phyloP scores from a whole-genome alignment of 192 early-diverging fungal species.

The Coemansia brasiliensis region DNA sequence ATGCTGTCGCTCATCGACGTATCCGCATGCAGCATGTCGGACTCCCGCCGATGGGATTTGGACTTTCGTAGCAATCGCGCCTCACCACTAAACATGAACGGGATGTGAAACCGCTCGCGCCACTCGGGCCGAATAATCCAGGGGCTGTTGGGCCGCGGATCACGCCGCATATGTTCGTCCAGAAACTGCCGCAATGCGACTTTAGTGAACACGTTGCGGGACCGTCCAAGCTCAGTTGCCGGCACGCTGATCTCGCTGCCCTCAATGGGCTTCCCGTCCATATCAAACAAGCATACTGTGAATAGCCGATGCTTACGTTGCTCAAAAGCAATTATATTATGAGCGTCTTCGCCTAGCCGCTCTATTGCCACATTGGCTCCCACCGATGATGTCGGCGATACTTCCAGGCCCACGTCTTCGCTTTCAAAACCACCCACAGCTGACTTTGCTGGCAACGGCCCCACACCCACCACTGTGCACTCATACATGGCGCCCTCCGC shows the following conservation, averaged over 20 bases:
- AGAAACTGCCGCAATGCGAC: slow-evolving; percentile 49
- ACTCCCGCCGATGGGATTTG: neutral
- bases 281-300: slow-evolving; percentile 39
- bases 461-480: slow-evolving; percentile 33
- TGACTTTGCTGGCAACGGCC: slow-evolving; percentile 18
- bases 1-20: neutral
- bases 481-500: slow-evolving; percentile 48
- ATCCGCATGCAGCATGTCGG: neutral
- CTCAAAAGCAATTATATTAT: slow-evolving; percentile 25
- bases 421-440: slow-evolving; percentile 2
- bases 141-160: slow-evolving; percentile 32
- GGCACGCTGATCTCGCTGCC: slow-evolving; percentile 47
- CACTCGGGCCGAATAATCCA: slow-evolving; percentile 41
- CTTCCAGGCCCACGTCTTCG: neutral
- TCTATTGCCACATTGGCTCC: slow-evolving; percentile 24
- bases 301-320: slow-evolving; percentile 28
- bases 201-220: slow-evolving; percentile 52
- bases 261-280: slow-evolving; percentile 36
- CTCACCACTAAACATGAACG: slow-evolving; percentile 41
- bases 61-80: slow-evolving; percentile 22
- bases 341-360: slow-evolving; percentile 21
- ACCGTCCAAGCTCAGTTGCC: slow-evolving; percentile 41
- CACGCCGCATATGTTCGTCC: slow-evolving; percentile 37
- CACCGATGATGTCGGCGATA: neutral
- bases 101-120: slow-evolving; percentile 52